Evolutionary conservation across 768 basidiomycete species (phyloP), one percentile per base, ranked within the genome.

Genomic region (Boletus rubroflammeus): DNA sequence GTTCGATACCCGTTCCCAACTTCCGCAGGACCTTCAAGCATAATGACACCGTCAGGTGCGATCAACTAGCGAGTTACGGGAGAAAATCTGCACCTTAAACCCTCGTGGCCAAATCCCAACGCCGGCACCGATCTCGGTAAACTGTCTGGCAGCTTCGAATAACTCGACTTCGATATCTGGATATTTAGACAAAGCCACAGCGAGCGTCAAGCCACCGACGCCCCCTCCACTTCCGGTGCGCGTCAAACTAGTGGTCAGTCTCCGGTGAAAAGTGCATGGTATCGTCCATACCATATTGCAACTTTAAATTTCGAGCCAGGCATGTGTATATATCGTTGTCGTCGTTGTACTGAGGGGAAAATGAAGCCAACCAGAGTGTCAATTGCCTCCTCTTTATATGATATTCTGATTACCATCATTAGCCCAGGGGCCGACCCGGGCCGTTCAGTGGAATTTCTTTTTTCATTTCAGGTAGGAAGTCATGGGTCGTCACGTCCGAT

Each of bases 71-170:
- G 6, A 13, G 10, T 2, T 29, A 23, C 7, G 15, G 15, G 21
- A 25, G 15, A 25, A 38, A 34, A 14, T 5, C 0, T 10, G 13
- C 7, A 71, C 73, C 70, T 62, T 54, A 60, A 70, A 47, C 36
- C 21, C 57, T 17, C 77, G 67, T 15, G 69, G 71, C 75, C 73
- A 78, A 34, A 72, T 61, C 5, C 79, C 81, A 50, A 85, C 75
- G n/a, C 84, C 84, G 17, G 82, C 83, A n/a, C 84, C 84, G 25
- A 83, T 39, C 66, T 84, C 83, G 25, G 75, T 67, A 40, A 84
- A 75, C 49, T 76, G 67, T 38, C 64, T 61, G 28, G 82, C 77
- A 13, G 73, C 75, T 70, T 86, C 84, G 54, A 78, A 85, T 25
- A 85, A 67, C 48, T 79, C 76, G 36, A 84, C 74, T 31, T 82